phyloP scores from a whole-genome alignment of 805 yeast species.

The Hanseniaspora mollemarum region DNA sequence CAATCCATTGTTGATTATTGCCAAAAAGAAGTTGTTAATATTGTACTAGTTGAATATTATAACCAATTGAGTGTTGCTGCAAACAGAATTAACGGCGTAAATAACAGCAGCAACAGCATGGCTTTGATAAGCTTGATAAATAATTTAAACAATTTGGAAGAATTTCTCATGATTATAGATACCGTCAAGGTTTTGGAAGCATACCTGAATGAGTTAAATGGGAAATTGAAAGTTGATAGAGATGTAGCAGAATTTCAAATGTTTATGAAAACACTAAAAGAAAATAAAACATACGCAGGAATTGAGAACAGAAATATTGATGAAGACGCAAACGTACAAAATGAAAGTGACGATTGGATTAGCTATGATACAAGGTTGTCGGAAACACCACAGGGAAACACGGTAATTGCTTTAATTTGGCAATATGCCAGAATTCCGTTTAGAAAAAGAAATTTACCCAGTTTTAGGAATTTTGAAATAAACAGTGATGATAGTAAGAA shows the following conservation, averaged over 20 bases:
- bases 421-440: conserved; percentile 9
- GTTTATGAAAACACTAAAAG: conserved; percentile 13
- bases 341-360: conserved; percentile 11
- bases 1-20: conserved; percentile 14
- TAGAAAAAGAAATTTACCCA: conserved; percentile 1
- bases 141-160: neutral
- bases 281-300: neutral
- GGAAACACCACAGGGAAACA: conserved; percentile 14
- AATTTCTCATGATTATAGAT: conserved; percentile 5
- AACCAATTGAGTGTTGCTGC: neutral
- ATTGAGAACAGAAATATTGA: neutral
- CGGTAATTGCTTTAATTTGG: conserved; percentile 8
- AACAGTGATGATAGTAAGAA: neutral
- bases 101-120: neutral
- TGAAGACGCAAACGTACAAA: neutral
- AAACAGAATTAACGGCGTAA: neutral
- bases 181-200: conserved; percentile 6
- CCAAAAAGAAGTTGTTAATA: conserved; percentile 3
- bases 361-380: conserved; percentile 14
- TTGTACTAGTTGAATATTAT: neutral
- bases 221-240: neutral
- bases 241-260: conserved; percentile 13
- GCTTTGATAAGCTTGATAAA: neutral
- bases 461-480: neutral
- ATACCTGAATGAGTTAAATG: neutral